Percentiles rank a stretch among this genome's conserved stretches.
These are phyloP conservation scores for Pisolithus albus DNA, from an alignment of 768 basidiomycete species.

Conservation along the genomic window DNA sequence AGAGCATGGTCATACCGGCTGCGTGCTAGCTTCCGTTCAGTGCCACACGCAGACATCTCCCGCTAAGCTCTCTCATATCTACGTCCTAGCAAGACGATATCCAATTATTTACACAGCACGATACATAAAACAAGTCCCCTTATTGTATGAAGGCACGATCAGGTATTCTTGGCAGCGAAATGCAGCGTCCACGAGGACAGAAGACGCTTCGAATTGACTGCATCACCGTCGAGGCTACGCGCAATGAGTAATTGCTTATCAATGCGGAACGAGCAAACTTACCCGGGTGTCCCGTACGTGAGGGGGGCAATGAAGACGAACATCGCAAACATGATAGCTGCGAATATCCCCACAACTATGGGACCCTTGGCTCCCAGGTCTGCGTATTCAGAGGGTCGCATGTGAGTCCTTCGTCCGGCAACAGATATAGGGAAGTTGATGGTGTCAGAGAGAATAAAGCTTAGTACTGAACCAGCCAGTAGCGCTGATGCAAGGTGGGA, in stretches of 20 bases:
- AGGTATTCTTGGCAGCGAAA: constrained; percentile 69
- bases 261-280: constrained; percentile 26
- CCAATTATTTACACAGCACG: constrained; percentile 9
- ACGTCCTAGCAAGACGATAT: not conserved
- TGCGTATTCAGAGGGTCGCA: constrained; percentile 47
- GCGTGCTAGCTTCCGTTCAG: too few species aligned
- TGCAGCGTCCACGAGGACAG: constrained; percentile 92
- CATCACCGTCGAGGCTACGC: constrained; percentile 70
- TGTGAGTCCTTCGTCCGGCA: constrained; percentile 58
- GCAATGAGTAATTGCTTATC: constrained; percentile 10
- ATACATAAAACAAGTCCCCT: constrained; percentile 5
- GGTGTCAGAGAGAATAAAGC: constrained; percentile 83
- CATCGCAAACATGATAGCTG: constrained; percentile 53
- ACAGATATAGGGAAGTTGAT: constrained; percentile 88
- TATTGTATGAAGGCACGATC: constrained; percentile 25
- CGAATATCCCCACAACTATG: constrained; percentile 50
- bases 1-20: not conserved
- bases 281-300: constrained; percentile 97
- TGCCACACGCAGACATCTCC: too few species aligned
- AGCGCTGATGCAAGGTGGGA: constrained; percentile 91
- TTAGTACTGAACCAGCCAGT: constrained; percentile 86
- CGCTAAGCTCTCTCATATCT: not conserved
- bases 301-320: constrained; percentile 79
- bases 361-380: constrained; percentile 79
- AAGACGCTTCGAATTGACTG: constrained; percentile 78